phyloP scores from a whole-genome alignment of 345 rosid species.

The Draba incana region DNA sequence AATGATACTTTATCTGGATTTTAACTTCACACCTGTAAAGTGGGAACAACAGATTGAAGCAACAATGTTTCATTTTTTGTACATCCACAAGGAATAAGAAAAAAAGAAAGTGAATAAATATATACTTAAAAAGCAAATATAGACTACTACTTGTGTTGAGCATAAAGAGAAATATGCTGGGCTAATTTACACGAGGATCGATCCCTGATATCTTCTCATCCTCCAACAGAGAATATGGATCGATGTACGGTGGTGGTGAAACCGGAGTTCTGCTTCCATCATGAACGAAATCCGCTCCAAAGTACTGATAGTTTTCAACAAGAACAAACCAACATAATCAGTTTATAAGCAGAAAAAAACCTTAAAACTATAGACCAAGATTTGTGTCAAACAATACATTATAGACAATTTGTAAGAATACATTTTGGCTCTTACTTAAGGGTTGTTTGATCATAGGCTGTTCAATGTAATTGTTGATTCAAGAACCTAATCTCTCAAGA shows the following conservation, averaged over 20 bases:
- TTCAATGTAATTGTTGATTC: neutral
- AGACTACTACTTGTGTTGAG: neutral
- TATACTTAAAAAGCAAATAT: neutral
- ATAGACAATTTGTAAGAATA: neutral
- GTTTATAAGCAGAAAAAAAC: constrained; percentile 9
- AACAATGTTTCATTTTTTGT: constrained; percentile 4
- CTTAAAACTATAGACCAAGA: no score
- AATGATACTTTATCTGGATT: neutral
- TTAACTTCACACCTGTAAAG: neutral
- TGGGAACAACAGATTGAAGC: constrained; percentile 5
- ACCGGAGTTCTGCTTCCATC: constrained; percentile 50
- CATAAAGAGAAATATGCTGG: neutral
- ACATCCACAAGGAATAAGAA: neutral
- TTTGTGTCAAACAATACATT: no score
- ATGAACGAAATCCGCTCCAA: constrained; percentile 75
- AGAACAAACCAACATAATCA: constrained; percentile 13
- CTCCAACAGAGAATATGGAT: constrained; percentile 75
- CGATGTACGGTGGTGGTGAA: constrained; percentile 61
- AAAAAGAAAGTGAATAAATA: neutral
- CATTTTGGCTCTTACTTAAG: neutral
- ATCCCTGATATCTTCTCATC: constrained; percentile 79
- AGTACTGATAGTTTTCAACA: constrained; percentile 51
- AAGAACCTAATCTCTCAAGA: neutral
- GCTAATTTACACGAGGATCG: constrained; percentile 59
- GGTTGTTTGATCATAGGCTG: neutral